Evolutionary conservation across 768 basidiomycete genomes (phyloP).

Genomic region (Amanita rubescens): DNA sequence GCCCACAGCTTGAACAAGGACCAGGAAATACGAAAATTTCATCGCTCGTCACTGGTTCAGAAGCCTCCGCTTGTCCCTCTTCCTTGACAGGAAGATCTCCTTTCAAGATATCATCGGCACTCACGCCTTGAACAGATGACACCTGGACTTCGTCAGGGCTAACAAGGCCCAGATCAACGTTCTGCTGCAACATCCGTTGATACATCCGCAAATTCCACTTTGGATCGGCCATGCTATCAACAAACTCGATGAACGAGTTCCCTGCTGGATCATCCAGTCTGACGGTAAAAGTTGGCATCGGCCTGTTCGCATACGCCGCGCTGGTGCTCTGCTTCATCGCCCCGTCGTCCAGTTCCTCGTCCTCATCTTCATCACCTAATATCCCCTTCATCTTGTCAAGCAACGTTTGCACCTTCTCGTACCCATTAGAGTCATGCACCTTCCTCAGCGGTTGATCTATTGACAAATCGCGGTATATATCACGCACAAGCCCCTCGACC

Average conservation of each 20-base stretch:
- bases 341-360: constrained; percentile 35
- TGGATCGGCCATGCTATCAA: constrained; percentile 80
- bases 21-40: constrained; percentile 89
- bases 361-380: constrained; percentile 49
- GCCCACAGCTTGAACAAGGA: constrained; percentile 82
- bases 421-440: constrained; percentile 66
- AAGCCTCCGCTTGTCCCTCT: constrained; percentile 15
- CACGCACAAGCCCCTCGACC: constrained; percentile 84
- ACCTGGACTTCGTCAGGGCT: constrained; percentile 34
- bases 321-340: constrained; percentile 26
- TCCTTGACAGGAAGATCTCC: constrained; percentile 4
- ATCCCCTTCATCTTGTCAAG: constrained; percentile 59
- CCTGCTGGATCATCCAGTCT: constrained; percentile 90
- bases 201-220: constrained; percentile 90
- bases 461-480: constrained; percentile 73
- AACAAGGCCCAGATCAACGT: constrained; percentile 68
- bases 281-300: constrained; percentile 72
- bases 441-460: constrained; percentile 79
- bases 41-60: constrained; percentile 50
- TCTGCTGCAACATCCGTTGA: constrained; percentile 72
- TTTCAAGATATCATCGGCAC: background rate
- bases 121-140: background rate
- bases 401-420: constrained; percentile 67
- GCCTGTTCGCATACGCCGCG: constrained; percentile 15
- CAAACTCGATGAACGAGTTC: constrained; percentile 93